Evolutionary conservation across 176 grass and related monocot species (phyloP), one percentile per base, ranked within the genome.

Genomic region (Carex parvula): DNA sequence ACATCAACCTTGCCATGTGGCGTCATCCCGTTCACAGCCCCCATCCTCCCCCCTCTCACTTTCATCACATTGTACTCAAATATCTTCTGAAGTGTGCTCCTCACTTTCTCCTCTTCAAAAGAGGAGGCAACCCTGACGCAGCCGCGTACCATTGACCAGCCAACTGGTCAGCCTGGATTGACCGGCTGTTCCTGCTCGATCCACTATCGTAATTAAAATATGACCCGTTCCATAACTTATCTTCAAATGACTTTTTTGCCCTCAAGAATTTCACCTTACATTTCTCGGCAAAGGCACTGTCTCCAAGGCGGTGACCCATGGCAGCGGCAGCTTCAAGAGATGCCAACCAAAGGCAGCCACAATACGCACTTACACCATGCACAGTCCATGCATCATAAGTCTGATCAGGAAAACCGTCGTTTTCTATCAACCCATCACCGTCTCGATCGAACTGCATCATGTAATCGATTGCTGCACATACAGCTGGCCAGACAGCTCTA

Each of bases 341-440:
- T 90, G 94, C 92, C 70, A 97, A 91, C 94, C 94, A 97, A 4
- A 97, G 90, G 72, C 90, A 79, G 11, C 94, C 94, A 85, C 94
- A 97, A 64, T 97, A 97, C 3, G 92, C 92, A 87, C 94, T 97
- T 54, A 97, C 87, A 76, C 94, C 94, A 3, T 92, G 94, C 66
- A 97, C 94, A 59, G 94, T 97, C 94, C 94, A 97, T 37, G 94
- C 92, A 92, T 97, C 94, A 87, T 97, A 97, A 6, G 94, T 97
- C 86, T 97, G 94, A 91, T 97, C 94, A 79, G 94, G 94, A 87
- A 97, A 97, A 59, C 94, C 94, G 91, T 97, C 95, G 79, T 97
- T 97, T 85, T 97, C 95, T 54, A 94, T 91, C 4, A 97, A 86
- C 15, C 90, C 89, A 61, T 97, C 94, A 74, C 90, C 84, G n/a